phyloP scores from a whole-genome alignment of 441 rosid species.

The Erysimum cheiri region DNA sequence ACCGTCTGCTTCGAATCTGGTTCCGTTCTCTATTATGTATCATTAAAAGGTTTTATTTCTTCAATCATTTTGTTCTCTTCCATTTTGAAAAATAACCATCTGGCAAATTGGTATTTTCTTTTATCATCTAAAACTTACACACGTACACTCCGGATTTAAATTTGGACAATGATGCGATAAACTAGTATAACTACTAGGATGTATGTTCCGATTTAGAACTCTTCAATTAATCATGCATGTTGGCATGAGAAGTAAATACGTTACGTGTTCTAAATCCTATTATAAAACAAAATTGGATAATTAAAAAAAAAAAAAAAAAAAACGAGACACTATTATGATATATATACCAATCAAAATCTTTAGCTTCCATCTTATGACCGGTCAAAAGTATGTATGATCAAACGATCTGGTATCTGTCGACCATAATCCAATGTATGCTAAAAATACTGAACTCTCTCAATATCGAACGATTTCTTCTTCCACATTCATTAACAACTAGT shows the following conservation, averaged over 20 bases:
- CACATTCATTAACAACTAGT: slow-evolving; percentile 5
- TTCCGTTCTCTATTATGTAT: slow-evolving; percentile 25
- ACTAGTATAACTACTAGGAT: too few relatives aligned
- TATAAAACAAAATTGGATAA: too few relatives aligned
- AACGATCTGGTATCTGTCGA: slow-evolving; percentile 30
- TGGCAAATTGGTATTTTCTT: not conserved
- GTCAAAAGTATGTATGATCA: slow-evolving; percentile 23
- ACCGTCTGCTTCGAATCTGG: slow-evolving; percentile 24
- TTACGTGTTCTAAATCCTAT: not conserved
- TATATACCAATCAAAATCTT: slow-evolving; percentile 5
- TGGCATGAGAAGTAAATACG: slow-evolving; percentile 6
- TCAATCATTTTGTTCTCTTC: slow-evolving; percentile 1
- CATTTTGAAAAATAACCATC: not conserved
- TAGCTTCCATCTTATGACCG: slow-evolving; percentile 18
- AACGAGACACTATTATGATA: not conserved
- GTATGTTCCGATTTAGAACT: too few relatives aligned
- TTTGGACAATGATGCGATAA: too few relatives aligned
- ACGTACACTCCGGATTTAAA: not conserved
- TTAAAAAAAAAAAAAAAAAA: too few relatives aligned
- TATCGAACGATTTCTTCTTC: slow-evolving; percentile 5
- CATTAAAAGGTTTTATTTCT: not conserved
- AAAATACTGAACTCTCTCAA: slow-evolving; percentile 8
- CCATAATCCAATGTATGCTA: not conserved
- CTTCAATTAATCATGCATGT: not conserved
- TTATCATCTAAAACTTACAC: not conserved